Conservation (phyloP, 1,284 basidiomycete species). For the Bondarzewia mesenterica region DNA sequence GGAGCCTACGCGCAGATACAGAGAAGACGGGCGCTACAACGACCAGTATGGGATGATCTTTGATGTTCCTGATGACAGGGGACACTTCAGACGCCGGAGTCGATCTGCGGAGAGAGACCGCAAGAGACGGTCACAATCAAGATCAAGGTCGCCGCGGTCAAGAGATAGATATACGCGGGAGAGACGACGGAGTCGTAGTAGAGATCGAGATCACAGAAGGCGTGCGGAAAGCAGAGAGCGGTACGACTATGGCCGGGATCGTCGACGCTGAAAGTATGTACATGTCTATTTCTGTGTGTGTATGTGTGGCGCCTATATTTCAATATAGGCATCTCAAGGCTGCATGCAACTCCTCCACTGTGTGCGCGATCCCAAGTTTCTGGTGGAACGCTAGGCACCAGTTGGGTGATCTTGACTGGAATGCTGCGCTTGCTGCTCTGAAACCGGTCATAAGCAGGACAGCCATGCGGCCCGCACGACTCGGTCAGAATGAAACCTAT, state of each 20-base stretch:
- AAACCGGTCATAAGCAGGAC: neutral
- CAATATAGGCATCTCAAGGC: neutral
- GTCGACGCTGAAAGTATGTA: slow-evolving; percentile 12
- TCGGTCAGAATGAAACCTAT: neutral
- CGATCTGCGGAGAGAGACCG: slow-evolving; percentile 12
- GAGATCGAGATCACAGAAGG: slow-evolving; percentile 14
- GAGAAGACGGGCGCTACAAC: slow-evolving; percentile 33
- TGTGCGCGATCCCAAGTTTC: no score
- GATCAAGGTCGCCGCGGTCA: neutral
- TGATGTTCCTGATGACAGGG: slow-evolving; percentile 37
- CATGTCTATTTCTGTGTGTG: slow-evolving; percentile 1
- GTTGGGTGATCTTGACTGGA: no score
- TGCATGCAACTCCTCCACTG: no score
- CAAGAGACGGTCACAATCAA: slow-evolving; percentile 2
- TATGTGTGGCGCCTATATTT: neutral
- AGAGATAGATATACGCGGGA: neutral
- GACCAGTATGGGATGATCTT: slow-evolving; percentile 67
- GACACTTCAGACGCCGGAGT: slow-evolving; percentile 14
- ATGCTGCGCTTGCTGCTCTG: neutral
- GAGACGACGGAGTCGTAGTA: slow-evolving; percentile 10
- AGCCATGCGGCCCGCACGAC: neutral
- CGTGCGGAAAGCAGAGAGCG: slow-evolving; percentile 16
- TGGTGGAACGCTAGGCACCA: no score
- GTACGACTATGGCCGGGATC: slow-evolving; percentile 15
- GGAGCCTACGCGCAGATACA: slow-evolving; percentile 59